These are phyloP conservation scores for Sporothrix brasiliensis DNA, from an alignment of 2,329 filamentous ascomycete genomes.

Conservation along the genomic window DNA sequence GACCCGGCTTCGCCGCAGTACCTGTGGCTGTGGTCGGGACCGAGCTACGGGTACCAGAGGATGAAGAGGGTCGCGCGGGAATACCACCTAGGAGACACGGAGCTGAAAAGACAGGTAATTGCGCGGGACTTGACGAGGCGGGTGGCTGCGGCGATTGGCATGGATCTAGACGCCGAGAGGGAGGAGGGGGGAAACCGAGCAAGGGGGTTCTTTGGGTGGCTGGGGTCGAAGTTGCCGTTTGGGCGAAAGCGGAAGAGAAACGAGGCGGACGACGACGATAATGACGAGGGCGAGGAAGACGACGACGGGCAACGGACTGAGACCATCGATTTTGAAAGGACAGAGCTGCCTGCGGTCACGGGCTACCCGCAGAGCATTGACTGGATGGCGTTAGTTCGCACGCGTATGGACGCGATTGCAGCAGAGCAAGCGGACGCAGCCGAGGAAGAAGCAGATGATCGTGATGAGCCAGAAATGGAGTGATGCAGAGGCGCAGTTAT, in stretches of 20 bases:
- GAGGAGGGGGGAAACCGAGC: neutral
- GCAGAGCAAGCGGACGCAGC: neutral
- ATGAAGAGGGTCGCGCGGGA: conserved; percentile 38
- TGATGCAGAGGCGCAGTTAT: neutral
- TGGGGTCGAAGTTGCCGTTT: conserved; percentile 21
- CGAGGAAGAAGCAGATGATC: neutral
- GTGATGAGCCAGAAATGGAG: neutral
- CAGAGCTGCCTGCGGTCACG: conserved; percentile 27
- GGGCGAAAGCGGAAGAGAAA: conserved; percentile 18
- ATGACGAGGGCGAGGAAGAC: neutral
- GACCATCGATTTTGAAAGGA: conserved; percentile 9
- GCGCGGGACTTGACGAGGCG: conserved; percentile 36
- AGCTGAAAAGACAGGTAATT: conserved; percentile 42
- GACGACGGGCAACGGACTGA: neutral
- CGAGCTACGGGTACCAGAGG: conserved; percentile 37
- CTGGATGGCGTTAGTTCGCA: conserved; percentile 1
- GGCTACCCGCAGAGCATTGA: conserved; percentile 26
- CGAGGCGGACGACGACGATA: neutral
- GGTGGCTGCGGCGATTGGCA: conserved; percentile 29
- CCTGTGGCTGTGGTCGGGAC: conserved; percentile 35
- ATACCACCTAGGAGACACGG: conserved; percentile 47
- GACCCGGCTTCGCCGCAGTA: conserved; percentile 39
- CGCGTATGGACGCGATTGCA: neutral
- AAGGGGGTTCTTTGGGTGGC: conserved; percentile 2
- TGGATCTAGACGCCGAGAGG: neutral